Evolutionary conservation across 2,329 filamentous ascomycete genomes (phyloP).

Genomic region (Paraphoma chrysanthemicola): DNA sequence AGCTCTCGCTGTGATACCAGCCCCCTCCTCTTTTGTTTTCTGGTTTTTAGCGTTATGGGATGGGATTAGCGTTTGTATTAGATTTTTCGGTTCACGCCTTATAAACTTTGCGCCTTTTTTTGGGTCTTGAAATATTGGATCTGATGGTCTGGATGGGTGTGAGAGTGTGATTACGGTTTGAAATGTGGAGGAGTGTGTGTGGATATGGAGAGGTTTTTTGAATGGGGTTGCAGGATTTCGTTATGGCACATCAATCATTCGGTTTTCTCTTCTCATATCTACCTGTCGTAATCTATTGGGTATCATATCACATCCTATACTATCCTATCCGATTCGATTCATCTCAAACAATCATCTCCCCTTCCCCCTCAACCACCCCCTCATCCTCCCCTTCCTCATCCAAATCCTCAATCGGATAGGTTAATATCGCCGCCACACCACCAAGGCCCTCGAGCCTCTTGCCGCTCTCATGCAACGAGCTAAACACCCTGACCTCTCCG

Average conservation of each 20-base stretch:
- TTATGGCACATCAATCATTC: too few relatives aligned
- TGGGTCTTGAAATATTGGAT: too few relatives aligned
- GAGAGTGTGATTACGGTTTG: too few relatives aligned
- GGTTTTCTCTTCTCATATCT: not conserved
- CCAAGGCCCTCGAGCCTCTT: slow-evolving; percentile 82
- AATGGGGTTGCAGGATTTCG: too few relatives aligned
- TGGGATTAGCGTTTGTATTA: not conserved
- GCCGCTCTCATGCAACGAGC: slow-evolving; percentile 93
- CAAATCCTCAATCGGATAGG: slow-evolving; percentile 83
- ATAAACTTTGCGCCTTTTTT: not conserved
- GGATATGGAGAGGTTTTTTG: too few relatives aligned
- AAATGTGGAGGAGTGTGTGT: too few relatives aligned
- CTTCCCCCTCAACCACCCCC: slow-evolving; percentile 14
- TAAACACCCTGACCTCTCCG: slow-evolving; percentile 87
- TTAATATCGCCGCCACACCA: slow-evolving; percentile 87
- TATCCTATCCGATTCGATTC: too few relatives aligned
- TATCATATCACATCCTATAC: slow-evolving; percentile 1
- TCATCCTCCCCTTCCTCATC: slow-evolving; percentile 67
- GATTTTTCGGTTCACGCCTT: not conserved
- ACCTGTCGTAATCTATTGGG: not conserved
- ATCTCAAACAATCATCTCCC: slow-evolving; percentile 37
- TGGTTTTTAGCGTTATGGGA: not conserved
- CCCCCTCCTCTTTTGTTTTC: not conserved
- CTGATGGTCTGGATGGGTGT: too few relatives aligned
- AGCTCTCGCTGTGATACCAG: not conserved